Base-by-base conservation (phyloP, 1,284 basidiomycete genomes). In the Heterobasidion parviporum region DNA sequence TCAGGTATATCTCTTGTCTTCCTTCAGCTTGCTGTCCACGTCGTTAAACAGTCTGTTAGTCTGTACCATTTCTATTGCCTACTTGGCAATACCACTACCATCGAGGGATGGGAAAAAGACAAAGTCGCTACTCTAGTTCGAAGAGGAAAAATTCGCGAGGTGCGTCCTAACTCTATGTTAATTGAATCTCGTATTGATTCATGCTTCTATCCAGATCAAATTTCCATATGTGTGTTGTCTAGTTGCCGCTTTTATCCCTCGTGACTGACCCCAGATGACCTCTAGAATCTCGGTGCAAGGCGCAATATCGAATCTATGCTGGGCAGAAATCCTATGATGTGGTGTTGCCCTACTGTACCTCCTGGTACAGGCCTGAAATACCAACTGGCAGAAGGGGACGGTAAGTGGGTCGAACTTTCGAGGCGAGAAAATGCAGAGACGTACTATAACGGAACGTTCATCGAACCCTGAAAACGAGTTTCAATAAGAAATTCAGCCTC, bases 81-180 rank as follows among this genome's bases (percentile, higher is more conserved):
- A n/a, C 64, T 79, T 10, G 79, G 79, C 18, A 99, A 99, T 68
- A 87, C 87, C 10, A 99, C 96, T 0, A 98, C 96, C 0, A 97
- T 99, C 56, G 96, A 99, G 73, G 85, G 90, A 1, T 97, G 93
- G 92, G 97, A 99, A 69, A 98, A 98, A 73, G 94, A 99, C 66
- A 94, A 91, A 68, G 92, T 87, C 0, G 87, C 92, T 5, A 91
- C 85, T 0, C 79, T 98, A 62, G 83, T 94, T 49, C 81, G 90
- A 12, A 75, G 89, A 57, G 96, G 95, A 1, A 90, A 89, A 70
- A 89, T 98, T 59, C 81, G 79, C 54, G 89, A 94, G 72, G 89
- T 89, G 60, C 32, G 77, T 65, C 8, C 33, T 46, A 35, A 53
- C 47, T 47, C n/a, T 52, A 50, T 52, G 47, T 52, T 14, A 58